Conservation (phyloP, 2,329 filamentous ascomycete species). For the Colletotrichum paranaense region DNA sequence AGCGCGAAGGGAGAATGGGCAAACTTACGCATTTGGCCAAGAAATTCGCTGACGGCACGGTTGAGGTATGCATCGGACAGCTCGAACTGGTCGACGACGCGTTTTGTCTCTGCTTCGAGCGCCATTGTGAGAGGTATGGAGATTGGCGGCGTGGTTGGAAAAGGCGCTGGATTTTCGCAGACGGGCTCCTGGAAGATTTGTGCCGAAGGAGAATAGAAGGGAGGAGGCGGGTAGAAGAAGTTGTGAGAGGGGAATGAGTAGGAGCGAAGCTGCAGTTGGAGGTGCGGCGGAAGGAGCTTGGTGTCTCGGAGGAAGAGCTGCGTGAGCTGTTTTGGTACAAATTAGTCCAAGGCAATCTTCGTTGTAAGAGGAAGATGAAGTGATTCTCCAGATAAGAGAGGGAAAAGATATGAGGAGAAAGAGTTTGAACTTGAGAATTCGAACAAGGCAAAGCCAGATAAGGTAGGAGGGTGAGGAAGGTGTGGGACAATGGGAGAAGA, state of each 20-base stretch:
- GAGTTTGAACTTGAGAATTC: neutral
- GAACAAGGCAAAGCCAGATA: neutral
- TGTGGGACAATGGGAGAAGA: neutral
- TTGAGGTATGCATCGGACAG: slow-evolving; percentile 83
- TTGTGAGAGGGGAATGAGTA: slow-evolving; percentile 38
- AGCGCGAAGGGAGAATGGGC: neutral
- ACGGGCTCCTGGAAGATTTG: slow-evolving; percentile 55
- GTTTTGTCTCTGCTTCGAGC: slow-evolving; percentile 77
- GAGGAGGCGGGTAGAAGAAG: slow-evolving; percentile 43
- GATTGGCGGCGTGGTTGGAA: slow-evolving; percentile 64
- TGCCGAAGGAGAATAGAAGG: slow-evolving; percentile 56
- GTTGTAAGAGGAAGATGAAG: slow-evolving; percentile 35
- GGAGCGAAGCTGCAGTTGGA: slow-evolving; percentile 42
- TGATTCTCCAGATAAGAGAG: neutral
- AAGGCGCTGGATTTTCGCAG: slow-evolving; percentile 66
- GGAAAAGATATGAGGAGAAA: neutral
- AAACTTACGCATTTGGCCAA: slow-evolving; percentile 79
- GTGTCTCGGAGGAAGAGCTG: slow-evolving; percentile 64
- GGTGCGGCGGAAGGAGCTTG: slow-evolving; percentile 47
- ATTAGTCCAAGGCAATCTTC: slow-evolving; percentile 31
- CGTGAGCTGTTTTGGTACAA: slow-evolving; percentile 52
- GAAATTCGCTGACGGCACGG: slow-evolving; percentile 84
- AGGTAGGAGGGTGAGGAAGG: neutral
- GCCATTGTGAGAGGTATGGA: slow-evolving; percentile 70
- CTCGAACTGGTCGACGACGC: slow-evolving; percentile 87